phyloP scores from a whole-genome alignment of 1,139 yeast species.

The Entelexis sorbosivorans region DNA sequence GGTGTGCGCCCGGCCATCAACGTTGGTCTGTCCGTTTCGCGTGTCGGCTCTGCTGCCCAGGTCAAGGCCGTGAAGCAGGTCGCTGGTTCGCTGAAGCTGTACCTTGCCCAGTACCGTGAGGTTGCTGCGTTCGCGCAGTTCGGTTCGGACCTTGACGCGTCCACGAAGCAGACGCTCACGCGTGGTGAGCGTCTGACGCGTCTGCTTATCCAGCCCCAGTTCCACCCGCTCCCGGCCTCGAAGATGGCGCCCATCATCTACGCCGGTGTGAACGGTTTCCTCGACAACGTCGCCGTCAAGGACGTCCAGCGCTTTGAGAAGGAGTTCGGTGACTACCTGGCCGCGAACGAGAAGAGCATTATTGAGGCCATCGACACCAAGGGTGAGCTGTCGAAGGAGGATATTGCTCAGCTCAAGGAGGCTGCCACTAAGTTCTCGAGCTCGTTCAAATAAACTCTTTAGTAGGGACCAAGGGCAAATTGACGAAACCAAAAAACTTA shows the following conservation, averaged over 20 bases:
- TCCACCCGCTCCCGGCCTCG: conserved; percentile 93
- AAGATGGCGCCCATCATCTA: conserved; percentile 97
- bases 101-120: conserved; percentile 99
- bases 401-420: conserved; percentile 74
- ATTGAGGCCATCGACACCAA: conserved; percentile 71
- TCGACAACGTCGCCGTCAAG: conserved; percentile 75
- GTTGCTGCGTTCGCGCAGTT: conserved; percentile 99
- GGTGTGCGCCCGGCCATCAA: conserved; percentile 99
- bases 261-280: conserved; percentile 99
- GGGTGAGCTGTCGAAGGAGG: conserved; percentile 87
- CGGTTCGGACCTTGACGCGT: conserved; percentile 99
- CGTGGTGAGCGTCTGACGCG: conserved; percentile 99
- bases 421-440: conserved; percentile 71
- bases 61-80: conserved; percentile 99
- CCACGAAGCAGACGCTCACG: conserved; percentile 95
- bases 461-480: conserved; percentile 1
- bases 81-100: conserved; percentile 99
- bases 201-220: conserved; percentile 96
- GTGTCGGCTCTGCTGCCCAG: conserved; percentile 99
- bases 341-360: conserved; percentile 79
- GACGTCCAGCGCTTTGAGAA: conserved; percentile 87
- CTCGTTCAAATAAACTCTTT: conserved; percentile 21
- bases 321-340: conserved; percentile 75
- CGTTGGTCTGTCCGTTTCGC: conserved; percentile 99
- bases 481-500: conserved; percentile 10